phyloP scores from a whole-genome alignment of 805 yeast species.

The Pichia nakasei region DNA sequence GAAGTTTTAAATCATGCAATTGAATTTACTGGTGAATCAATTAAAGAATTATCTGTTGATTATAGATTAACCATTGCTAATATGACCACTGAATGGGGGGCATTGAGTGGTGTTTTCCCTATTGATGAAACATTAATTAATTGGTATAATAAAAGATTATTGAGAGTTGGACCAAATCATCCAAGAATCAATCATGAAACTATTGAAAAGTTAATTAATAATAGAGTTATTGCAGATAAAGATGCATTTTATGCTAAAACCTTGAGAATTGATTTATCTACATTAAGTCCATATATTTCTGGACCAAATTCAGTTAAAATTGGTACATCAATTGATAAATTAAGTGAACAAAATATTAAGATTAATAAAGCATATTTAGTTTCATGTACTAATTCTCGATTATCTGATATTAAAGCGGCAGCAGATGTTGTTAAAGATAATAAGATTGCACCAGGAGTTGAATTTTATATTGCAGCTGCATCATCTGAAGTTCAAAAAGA shows the following conservation, averaged over 20 bases:
- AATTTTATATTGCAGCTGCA: slow-evolving; percentile 97
- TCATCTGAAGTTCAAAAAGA: slow-evolving; percentile 87
- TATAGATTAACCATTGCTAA: slow-evolving; percentile 89
- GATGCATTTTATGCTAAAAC: slow-evolving; percentile 88
- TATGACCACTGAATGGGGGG: slow-evolving; percentile 99
- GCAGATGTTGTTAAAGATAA: slow-evolving; percentile 78
- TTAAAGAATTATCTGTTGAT: slow-evolving; percentile 62
- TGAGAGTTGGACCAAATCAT: slow-evolving; percentile 43
- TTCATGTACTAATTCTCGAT: slow-evolving; percentile 94
- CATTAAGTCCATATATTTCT: slow-evolving; percentile 80
- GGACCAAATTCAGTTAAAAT: slow-evolving; percentile 98
- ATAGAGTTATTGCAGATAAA: slow-evolving; percentile 46
- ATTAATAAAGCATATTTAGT: slow-evolving; percentile 93
- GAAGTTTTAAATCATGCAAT: slow-evolving; percentile 91
- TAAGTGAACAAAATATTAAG: slow-evolving; percentile 63
- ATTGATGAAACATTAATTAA: slow-evolving; percentile 70
- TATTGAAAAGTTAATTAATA: slow-evolving; percentile 40
- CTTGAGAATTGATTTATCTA: slow-evolving; percentile 66
- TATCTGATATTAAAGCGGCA: slow-evolving; percentile 89
- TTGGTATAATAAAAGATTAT: slow-evolving; percentile 64
- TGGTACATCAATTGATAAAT: slow-evolving; percentile 66
- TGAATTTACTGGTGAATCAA: slow-evolving; percentile 82
- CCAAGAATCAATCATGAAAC: slow-evolving; percentile 69
- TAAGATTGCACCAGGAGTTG: slow-evolving; percentile 81
- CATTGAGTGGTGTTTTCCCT: slow-evolving; percentile 95